A percentile compares a stretch with the other conserved stretches of the same genome.
Evolutionary conservation across 805 yeast genomes (phyloP).

Genomic region (Lachancea lanzarotensis): DNA sequence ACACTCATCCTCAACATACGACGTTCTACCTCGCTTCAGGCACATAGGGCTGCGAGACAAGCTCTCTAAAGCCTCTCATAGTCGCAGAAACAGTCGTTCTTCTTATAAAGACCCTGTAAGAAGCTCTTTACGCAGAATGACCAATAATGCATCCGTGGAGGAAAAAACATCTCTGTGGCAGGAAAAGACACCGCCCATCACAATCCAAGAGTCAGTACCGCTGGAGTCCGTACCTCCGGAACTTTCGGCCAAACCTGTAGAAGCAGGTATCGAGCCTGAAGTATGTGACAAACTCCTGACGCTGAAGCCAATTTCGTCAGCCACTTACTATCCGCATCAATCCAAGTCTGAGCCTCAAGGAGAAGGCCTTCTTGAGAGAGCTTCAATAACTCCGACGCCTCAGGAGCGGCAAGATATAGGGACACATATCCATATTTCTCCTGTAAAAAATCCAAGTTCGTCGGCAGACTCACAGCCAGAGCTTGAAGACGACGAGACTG

Average conservation of each 20-base stretch:
- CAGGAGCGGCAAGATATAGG: background rate
- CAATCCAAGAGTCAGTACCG: background rate
- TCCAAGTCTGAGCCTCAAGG: slow-evolving; percentile 23
- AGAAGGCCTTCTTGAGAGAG: background rate
- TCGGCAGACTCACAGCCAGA: background rate
- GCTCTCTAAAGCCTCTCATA: background rate
- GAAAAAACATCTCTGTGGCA: background rate
- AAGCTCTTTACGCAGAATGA: background rate
- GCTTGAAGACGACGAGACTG: slow-evolving; percentile 5
- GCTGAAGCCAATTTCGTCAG: slow-evolving; percentile 59
- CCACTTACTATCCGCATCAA: slow-evolving; percentile 65
- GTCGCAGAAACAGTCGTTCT: background rate
- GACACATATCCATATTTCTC: background rate
- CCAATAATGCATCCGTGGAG: background rate
- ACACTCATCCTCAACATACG: slow-evolving; percentile 7
- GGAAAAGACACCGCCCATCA: background rate
- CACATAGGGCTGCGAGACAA: background rate
- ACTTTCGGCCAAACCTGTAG: background rate
- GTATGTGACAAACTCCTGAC: slow-evolving; percentile 6
- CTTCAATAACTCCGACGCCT: slow-evolving; percentile 8
- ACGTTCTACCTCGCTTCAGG: slow-evolving; percentile 3
- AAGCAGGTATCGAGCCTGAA: background rate
- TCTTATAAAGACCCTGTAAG: background rate
- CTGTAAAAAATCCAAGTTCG: background rate
- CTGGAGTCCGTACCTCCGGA: background rate